A percentile compares a stretch with the other conserved stretches of the same genome.
Conservation (phyloP, 73 alveolate species). For the Tetrahymena elliotti region DNA sequence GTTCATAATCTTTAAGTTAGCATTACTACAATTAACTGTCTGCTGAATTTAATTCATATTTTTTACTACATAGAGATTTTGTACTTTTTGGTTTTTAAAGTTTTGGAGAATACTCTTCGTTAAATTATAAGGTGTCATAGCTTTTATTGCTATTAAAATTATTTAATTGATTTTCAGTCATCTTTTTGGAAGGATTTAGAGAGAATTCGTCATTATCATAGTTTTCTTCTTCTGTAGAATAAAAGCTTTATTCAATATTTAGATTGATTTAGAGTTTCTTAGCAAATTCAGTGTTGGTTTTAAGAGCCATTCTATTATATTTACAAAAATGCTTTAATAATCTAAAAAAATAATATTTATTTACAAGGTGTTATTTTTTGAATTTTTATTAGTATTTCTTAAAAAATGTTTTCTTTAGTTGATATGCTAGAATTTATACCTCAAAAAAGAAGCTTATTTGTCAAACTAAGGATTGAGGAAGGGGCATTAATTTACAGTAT, state of each 20-base stretch:
- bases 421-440: background rate
- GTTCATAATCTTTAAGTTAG: background rate
- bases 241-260: background rate
- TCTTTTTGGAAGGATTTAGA: no score
- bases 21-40: background rate
- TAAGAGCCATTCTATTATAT: background rate
- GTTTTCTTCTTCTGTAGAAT: background rate
- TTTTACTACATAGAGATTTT: background rate
- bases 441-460: background rate
- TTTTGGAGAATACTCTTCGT: background rate
- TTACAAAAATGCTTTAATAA: no score
- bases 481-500: background rate
- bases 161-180: background rate
- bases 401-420: background rate
- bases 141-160: no score
- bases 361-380: background rate
- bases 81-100: background rate
- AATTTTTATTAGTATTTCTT: background rate
- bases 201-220: background rate
- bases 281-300: background rate
- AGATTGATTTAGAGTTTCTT: no score
- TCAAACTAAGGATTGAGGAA: background rate
- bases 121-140: background rate
- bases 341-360: no score
- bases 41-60: background rate